Conservation (phyloP, 352 stramenopile species). For the Aphanomyces stellatus region DNA sequence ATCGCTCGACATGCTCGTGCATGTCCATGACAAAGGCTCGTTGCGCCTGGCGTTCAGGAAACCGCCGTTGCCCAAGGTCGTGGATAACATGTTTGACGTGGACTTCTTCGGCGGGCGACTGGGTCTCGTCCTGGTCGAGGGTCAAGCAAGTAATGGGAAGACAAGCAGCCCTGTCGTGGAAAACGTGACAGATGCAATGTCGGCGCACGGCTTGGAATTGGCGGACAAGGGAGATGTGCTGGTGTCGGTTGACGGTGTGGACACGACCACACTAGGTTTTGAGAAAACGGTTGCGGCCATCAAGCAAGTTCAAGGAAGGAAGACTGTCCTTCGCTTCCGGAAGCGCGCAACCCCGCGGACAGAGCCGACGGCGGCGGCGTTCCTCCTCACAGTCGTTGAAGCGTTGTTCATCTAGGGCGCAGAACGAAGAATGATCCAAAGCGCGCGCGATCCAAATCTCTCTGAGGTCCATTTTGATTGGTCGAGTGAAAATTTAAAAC, state of each 20-base stretch:
- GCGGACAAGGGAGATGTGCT: background rate
- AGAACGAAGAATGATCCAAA: too few relatives aligned
- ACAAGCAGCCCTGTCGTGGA: conserved; percentile 3
- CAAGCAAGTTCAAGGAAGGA: background rate
- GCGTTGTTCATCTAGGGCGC: conserved; percentile 6
- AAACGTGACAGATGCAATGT: conserved; percentile 2
- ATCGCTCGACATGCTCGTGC: background rate
- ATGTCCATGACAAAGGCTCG: background rate
- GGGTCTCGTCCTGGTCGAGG: conserved; percentile 6
- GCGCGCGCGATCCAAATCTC: too few relatives aligned
- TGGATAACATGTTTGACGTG: background rate
- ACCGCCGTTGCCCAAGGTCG: background rate
- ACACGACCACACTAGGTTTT: background rate
- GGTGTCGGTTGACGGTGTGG: conserved; percentile 3
- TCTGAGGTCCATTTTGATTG: too few relatives aligned
- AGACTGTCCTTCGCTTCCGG: background rate
- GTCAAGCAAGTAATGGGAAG: background rate
- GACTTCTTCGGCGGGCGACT: background rate
- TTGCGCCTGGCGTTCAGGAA: background rate
- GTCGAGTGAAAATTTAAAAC: background rate
- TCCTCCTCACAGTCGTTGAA: background rate
- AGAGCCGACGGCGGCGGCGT: background rate
- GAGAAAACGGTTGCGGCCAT: conserved; percentile 7
- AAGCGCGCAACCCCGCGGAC: background rate
- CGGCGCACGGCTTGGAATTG: background rate